Evolutionary conservation across 176 grass and related monocot species (phyloP).

Genomic region (Pontederia crassipes): DNA sequence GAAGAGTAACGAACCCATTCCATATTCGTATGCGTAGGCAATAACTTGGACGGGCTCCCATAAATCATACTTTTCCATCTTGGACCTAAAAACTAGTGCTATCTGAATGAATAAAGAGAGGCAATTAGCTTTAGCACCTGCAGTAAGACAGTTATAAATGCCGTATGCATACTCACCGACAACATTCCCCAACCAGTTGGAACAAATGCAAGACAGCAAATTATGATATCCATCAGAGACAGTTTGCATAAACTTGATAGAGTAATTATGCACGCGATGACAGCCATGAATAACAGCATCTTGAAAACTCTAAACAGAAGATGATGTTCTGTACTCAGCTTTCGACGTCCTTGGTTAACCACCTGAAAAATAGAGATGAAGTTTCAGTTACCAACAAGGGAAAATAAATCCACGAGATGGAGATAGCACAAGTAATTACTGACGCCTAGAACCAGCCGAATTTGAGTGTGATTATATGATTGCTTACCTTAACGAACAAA

Average conservation of each 20-base stretch:
- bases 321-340: conserved; percentile 69
- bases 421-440: conserved; percentile 5
- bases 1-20: conserved; percentile 79
- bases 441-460: conserved; percentile 1
- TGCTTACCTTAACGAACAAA: conserved; percentile 76
- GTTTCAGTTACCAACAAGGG: conserved; percentile 4
- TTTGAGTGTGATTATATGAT: neutral
- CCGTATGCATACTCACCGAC: conserved; percentile 35
- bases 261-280: conserved; percentile 50
- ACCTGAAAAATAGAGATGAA: conserved; percentile 39
- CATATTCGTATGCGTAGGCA: conserved; percentile 80
- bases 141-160: conserved; percentile 1
- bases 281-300: conserved; percentile 55
- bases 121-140: neutral
- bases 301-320: conserved; percentile 86
- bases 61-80: conserved; percentile 53
- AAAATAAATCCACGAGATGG: conserved; percentile 10
- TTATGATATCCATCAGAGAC: conserved; percentile 66
- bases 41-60: conserved; percentile 86
- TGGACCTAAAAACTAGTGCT: conserved; percentile 71
- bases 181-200: conserved; percentile 90
- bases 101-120: conserved; percentile 30
- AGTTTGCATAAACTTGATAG: conserved; percentile 62
- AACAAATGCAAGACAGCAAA: conserved; percentile 85
- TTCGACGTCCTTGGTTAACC: conserved; percentile 51